Base-by-base conservation (phyloP, 805 yeast genomes). In the Metschnikowia dekortorum region DNA sequence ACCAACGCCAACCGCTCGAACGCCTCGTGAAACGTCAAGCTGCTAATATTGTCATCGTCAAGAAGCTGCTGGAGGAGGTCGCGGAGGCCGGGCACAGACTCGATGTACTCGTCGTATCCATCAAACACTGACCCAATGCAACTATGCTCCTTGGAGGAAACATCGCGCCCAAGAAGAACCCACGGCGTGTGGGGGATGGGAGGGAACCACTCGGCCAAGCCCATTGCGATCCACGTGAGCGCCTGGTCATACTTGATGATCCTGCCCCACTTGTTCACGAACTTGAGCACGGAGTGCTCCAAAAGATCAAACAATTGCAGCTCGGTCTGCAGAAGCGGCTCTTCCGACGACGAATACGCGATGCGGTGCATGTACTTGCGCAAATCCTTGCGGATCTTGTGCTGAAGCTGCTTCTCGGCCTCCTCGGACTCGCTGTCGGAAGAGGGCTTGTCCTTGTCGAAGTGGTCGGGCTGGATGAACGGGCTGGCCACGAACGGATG, bases 401-500 rank as follows among this genome's bases (percentile, higher is more conserved):
- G 54, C 29, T 55, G 65, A 43, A 53, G 55, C 32, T 60, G 57
- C 16, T 62, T 63, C 31, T 67, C 71, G 9, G 49, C 50, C 29
- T 52, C 55, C 14, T 53, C 54, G 28, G 32, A 30, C 30, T 56
- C 56, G 43, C 37, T 28, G 22, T 46, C 53, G 13, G 51, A 41
- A 8, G 51, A 44, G n/a, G 49, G 44, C 30, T 54, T 57, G 2
- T 59, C 62, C 39, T 57, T 54, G 13, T 56, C 62, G 26, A 46
- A 34, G 26, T 55, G 35, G 61, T 79, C 92, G 2, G 89, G 84
- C 53, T 80, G 78, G 35, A 89, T 75, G 57, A 81, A 85, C 0
- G 97, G 96, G 45, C 82, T 75, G 32, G 81, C 67, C 11, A 89
- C 96, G 71, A 84, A 87, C 1, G 97, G 97, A 65, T 91, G 97